Evolutionary conservation across 192 early-diverging fungal genomes (phyloP), one percentile per base, ranked within the genome.

Genomic region (Rhizophagus prolifer): DNA sequence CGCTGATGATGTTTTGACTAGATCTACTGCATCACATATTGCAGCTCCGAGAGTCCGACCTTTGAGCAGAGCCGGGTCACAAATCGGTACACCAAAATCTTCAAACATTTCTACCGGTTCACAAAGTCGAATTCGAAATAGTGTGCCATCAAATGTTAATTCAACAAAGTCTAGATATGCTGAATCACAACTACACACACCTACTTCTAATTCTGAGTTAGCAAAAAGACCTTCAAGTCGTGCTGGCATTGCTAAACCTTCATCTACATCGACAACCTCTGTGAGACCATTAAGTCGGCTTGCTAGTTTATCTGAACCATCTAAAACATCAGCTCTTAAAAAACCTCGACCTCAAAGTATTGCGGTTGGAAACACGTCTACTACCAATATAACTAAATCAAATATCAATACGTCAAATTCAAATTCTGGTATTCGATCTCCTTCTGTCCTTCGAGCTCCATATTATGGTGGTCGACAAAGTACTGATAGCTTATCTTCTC

Each of bases 41-140:
- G 46, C 47, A 58, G 5, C 75, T 14, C 63, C 64, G 58, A 23
- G 21, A 47, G 10, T 4, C n/a, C 36, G 64, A 31, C n/a, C 75
- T 26, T 67, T 68, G 31, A 76, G 34, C 21, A 76, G 64, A 46
- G 38, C 44, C 19, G 65, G 63, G 3, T 46, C 36, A 25, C 41
- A 44, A 1, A 47, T 62, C 26, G 44, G 28, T 38, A 67, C 64
- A 14, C 26, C 44, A 1, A 68, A 68, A 76, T 31, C 44, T 1
- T 68, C 75, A 21, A 68, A n/a, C 58, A 64, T 75, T 44, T 21
- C 46, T 66, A 30, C 60, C 8, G 44, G 44, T 16, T 36, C 60
- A 23, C 72, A 30, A 38, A 74, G 7, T 61, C 59, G 41, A 44
- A 63, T 62, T 74, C 58, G 72, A 21, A 63, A 21, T 74, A 63